Conservation (phyloP, 116 monocot genomes). For the Dioscorea cayenensis region DNA sequence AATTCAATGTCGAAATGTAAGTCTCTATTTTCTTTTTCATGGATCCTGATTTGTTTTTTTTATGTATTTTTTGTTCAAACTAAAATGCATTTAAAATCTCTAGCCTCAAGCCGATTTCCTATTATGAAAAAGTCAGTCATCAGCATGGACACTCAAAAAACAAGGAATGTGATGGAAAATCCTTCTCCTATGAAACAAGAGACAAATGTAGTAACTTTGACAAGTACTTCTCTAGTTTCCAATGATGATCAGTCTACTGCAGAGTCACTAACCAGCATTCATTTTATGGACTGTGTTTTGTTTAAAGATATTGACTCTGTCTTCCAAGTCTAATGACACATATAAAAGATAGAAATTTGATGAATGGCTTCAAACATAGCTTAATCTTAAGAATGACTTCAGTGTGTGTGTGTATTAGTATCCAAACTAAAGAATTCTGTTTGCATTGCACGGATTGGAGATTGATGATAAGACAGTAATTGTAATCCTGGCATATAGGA, state of each 20-base stretch:
- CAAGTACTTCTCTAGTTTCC: slow-evolving; percentile 2
- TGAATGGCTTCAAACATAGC: not conserved
- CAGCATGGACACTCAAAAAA: not conserved
- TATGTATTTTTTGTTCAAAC: not conserved
- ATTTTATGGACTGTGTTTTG: too few species aligned
- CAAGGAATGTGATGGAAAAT: slow-evolving; percentile 1
- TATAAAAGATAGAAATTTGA: not conserved
- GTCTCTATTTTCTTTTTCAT: not conserved
- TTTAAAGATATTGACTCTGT: too few species aligned
- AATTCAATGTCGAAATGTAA: not conserved
- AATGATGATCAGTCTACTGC: not conserved
- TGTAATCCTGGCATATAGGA: too few species aligned
- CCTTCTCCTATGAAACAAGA: slow-evolving; percentile 1
- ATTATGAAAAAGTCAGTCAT: slow-evolving; percentile 1
- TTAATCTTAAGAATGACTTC: too few species aligned
- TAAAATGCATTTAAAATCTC: not conserved
- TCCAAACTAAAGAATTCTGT: not conserved
- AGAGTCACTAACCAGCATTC: not conserved
- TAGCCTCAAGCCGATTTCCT: not conserved
- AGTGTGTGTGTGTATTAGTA: too few species aligned
- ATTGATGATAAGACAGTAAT: too few species aligned
- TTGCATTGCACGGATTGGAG: too few species aligned
- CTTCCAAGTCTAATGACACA: too few species aligned
- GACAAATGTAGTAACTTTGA: not conserved
- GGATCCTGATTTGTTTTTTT: not conserved